A percentile compares a stretch with the other conserved stretches of the same genome.
Evolutionary conservation across 2,329 filamentous ascomycete species (phyloP).

Genomic region (Raffaelea albimanens): DNA sequence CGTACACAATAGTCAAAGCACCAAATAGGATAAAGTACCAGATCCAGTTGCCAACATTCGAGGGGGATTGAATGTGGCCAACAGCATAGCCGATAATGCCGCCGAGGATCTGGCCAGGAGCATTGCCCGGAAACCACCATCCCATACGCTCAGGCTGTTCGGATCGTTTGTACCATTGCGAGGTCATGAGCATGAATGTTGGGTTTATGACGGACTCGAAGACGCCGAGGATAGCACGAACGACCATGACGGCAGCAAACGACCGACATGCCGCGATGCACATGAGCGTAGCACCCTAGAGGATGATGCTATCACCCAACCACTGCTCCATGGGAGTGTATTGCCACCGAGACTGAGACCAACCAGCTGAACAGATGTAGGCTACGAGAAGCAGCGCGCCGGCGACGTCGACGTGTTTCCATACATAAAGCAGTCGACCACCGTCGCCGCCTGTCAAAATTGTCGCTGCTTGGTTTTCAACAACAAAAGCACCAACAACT

Average conservation of each 20-base stretch:
- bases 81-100: constrained; percentile 20
- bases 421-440: too few species aligned
- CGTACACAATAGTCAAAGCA: constrained; percentile 21
- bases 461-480: not conserved
- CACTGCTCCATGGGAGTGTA: constrained; percentile 40
- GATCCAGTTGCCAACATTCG: constrained; percentile 4
- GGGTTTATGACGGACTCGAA: constrained; percentile 22
- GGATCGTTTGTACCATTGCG: constrained; percentile 20
- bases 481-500: not conserved
- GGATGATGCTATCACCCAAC: constrained; percentile 30
- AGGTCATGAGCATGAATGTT: constrained; percentile 21
- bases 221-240: constrained; percentile 20
- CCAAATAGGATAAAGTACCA: constrained; percentile 26
- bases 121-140: constrained; percentile 25
- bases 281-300: constrained; percentile 20
- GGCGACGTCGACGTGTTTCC: constrained; percentile 47
- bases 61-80: constrained; percentile 19
- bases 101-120: constrained; percentile 31
- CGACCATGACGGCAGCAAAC: constrained; percentile 17
- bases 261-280: constrained; percentile 18
- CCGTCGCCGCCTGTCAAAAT: too few species aligned
- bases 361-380: constrained; percentile 47
- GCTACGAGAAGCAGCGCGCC: constrained; percentile 48
- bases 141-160: constrained; percentile 6
- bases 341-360: constrained; percentile 48